Evolutionary conservation across 345 rosid species (phyloP).

Genomic region (Balakata baccata): DNA sequence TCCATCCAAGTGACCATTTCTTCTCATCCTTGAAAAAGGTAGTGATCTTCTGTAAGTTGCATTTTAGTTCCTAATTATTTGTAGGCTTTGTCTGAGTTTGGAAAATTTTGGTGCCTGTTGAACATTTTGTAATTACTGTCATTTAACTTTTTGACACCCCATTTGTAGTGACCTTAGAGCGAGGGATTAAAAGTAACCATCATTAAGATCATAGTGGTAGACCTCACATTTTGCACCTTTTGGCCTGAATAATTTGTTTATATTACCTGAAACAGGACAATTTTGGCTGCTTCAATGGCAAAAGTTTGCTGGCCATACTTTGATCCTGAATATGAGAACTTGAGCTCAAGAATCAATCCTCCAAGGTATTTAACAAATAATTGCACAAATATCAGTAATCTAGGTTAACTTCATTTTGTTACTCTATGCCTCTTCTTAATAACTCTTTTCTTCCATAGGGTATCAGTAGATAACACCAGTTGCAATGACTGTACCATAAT

Average conservation of each 20-base stretch:
- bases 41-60: not conserved
- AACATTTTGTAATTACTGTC: not conserved
- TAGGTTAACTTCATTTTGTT: too few species aligned
- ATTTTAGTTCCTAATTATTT: not conserved
- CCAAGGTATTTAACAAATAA: conserved; percentile 52
- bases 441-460: conserved; percentile 43
- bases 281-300: conserved; percentile 45
- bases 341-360: conserved; percentile 83
- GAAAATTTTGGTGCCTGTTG: too few species aligned
- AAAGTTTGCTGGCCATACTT: conserved; percentile 83
- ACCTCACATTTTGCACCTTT: not conserved
- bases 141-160: not conserved
- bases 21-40: not conserved
- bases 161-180: not conserved
- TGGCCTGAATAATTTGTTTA: not conserved
- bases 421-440: too few species aligned
- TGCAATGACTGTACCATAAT: conserved; percentile 66
- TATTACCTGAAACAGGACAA: conserved; percentile 5
- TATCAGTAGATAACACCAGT: conserved; percentile 76
- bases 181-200: not conserved
- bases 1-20: not conserved
- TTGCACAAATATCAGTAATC: too few species aligned
- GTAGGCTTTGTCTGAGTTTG: not conserved
- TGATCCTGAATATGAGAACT: conserved; percentile 91
- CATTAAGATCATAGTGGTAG: not conserved